Evolutionary conservation across 306 rosid species (phyloP), one percentile per base, ranked within the genome.

Genomic region (Prunus mongolica): DNA sequence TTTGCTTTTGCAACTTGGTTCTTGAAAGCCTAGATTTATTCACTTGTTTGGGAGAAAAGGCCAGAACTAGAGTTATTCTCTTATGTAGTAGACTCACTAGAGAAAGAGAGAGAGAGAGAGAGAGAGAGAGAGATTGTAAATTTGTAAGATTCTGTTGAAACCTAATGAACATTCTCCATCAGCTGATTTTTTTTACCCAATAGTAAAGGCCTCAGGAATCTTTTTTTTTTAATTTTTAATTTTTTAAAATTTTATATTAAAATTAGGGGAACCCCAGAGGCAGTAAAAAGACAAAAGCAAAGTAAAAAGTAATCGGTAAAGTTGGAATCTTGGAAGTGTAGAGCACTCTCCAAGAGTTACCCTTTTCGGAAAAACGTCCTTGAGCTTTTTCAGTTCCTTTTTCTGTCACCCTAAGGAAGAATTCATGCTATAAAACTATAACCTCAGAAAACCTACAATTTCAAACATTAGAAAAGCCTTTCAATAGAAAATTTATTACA

Each of bases 281-380:
- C 71, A 71, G 81, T 78, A 75, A 38, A 75, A 81, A 82, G 91
- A 88, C 87, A 83, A 84, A 71, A 82, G 83, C 77, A 86, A 90
- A 81, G 75, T 79, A 56, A 64, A 78, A 86, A 73, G 77, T 66
- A 18, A 78, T 54, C 68, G 83, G 84, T 83, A 90, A 81, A 79
- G 75, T 67, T 72, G 88, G 96, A 88, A 88, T 86, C 89, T 83
- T 86, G 77, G 51, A 67, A 63, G 84, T 62, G 83, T 22, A 60
- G 68, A 82, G 72, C 77, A 78, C 84, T 88, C 79, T 81, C 72
- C 83, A 82, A 79, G 88, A 86, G 65, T 79, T 79, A 85, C 86
- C 57, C 84, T 75, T 81, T 77, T 80, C 86, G 76, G 11, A 74
- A 77, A 76, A 83, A 82, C 86, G 67, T 81, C 85, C 25, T 58